Percentiles rank a stretch among this genome's conserved stretches.
phyloP scores from a whole-genome alignment of 345 rosid genomes.

The Arabis hirsuta region DNA sequence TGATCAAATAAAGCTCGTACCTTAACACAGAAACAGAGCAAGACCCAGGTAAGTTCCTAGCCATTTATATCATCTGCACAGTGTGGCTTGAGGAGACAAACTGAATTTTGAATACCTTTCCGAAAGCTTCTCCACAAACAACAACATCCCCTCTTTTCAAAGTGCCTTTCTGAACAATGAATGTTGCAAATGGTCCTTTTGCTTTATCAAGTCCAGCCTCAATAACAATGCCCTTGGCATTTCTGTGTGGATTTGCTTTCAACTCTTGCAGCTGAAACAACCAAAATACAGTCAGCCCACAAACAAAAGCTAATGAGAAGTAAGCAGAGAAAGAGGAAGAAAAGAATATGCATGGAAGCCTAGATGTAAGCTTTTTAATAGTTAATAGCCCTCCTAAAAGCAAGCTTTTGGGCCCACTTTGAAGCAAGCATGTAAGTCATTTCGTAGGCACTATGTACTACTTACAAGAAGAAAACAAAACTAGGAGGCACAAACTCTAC shows the following conservation, averaged over 20 bases:
- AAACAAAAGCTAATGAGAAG: constrained; percentile 22
- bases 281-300: constrained; percentile 41
- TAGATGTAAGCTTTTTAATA: constrained; percentile 4
- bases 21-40: constrained; percentile 47
- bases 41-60: constrained; percentile 27
- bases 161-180: constrained; percentile 95
- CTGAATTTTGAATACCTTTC: constrained; percentile 68
- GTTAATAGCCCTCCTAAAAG: constrained; percentile 13
- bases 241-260: constrained; percentile 96
- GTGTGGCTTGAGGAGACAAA: constrained; percentile 16
- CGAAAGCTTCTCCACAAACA: constrained; percentile 96
- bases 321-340: constrained; percentile 7
- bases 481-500: neutral
- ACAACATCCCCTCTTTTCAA: constrained; percentile 87
- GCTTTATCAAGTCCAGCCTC: constrained; percentile 96
- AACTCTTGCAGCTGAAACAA: constrained; percentile 89
- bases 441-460: constrained; percentile 8
- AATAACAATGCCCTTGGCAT: constrained; percentile 91
- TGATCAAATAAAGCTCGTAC: constrained; percentile 95
- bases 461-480: constrained; percentile 10
- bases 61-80: constrained; percentile 20
- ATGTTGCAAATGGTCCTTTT: constrained; percentile 87
- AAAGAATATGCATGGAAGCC: constrained; percentile 12
- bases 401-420: constrained; percentile 18
- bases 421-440: constrained; percentile 13